A percentile compares a stretch with the other conserved stretches of the same genome.
Conservation (phyloP, 2,329 filamentous ascomycete species). For the Aphanoascus verrucosus region DNA sequence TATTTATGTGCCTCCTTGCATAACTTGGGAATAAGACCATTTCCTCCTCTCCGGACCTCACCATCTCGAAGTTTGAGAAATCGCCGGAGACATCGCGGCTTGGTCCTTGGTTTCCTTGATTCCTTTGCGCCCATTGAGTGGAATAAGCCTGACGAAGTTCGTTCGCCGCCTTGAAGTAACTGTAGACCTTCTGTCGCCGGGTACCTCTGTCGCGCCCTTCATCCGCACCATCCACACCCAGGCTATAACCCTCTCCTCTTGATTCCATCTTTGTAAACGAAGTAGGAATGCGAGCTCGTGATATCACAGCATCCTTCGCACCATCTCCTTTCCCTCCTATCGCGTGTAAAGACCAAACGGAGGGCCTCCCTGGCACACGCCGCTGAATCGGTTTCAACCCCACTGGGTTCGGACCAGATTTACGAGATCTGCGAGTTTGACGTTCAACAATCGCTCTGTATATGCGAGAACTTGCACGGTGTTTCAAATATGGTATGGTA, state of each 20-base stretch:
- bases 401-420: neutral
- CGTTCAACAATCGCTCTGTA: conserved; percentile 61
- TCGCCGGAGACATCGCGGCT: conserved; percentile 54
- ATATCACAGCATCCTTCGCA: neutral
- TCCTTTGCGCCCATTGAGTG: conserved; percentile 44
- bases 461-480: conserved; percentile 61
- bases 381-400: neutral
- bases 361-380: neutral
- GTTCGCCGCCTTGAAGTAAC: conserved; percentile 60
- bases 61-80: conserved; percentile 76
- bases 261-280: conserved; percentile 16
- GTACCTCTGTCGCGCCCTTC: conserved; percentile 50
- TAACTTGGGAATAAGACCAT: conserved; percentile 95
- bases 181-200: conserved; percentile 67
- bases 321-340: neutral
- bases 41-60: conserved; percentile 70
- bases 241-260: conserved; percentile 19
- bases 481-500: conserved; percentile 57
- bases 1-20: conserved; percentile 58
- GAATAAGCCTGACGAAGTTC: conserved; percentile 59
- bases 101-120: conserved; percentile 35
- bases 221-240: conserved; percentile 23
- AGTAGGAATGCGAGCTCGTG: neutral
- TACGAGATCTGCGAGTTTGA: conserved; percentile 38
- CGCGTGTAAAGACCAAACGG: neutral